These are phyloP conservation scores for Jamesozyma jinghongensis DNA, from an alignment of 805 yeast genomes.

Conservation along the genomic window DNA sequence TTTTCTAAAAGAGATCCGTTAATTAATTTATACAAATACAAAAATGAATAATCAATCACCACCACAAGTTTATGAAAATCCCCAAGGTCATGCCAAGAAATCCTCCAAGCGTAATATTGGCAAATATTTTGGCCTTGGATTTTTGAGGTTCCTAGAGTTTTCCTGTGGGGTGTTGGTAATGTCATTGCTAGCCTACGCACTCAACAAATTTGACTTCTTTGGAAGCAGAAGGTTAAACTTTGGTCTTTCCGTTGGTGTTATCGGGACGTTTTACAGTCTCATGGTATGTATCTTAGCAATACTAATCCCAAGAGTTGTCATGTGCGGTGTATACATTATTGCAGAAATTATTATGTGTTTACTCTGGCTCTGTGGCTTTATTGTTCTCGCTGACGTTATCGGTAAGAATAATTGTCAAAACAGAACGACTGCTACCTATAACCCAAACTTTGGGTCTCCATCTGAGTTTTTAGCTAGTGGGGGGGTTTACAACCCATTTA, in stretches of 20 bases:
- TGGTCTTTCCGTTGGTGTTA: constrained; percentile 24
- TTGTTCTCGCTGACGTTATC: constrained; percentile 28
- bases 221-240: constrained; percentile 28
- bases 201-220: constrained; percentile 15
- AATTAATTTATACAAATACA: neutral
- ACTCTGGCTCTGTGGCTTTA: constrained; percentile 31
- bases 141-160: constrained; percentile 19
- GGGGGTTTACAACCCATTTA: constrained; percentile 15
- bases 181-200: constrained; percentile 23
- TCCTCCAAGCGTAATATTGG: neutral
- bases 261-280: constrained; percentile 26
- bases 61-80: constrained; percentile 4
- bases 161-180: constrained; percentile 24
- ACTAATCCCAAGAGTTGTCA: constrained; percentile 13
- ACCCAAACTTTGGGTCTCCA: constrained; percentile 12
- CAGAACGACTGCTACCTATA: constrained; percentile 8
- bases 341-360: constrained; percentile 24
- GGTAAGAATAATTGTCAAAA: constrained; percentile 25
- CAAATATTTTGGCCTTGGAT: neutral
- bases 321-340: constrained; percentile 22
- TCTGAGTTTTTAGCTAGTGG: constrained; percentile 4
- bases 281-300: constrained; percentile 14
- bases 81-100: neutral
- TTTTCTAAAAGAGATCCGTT: too few species aligned
- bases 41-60: constrained; percentile 1